Conservation (phyloP, 129 eudicot genomes). For the Flaveria linearis region DNA sequence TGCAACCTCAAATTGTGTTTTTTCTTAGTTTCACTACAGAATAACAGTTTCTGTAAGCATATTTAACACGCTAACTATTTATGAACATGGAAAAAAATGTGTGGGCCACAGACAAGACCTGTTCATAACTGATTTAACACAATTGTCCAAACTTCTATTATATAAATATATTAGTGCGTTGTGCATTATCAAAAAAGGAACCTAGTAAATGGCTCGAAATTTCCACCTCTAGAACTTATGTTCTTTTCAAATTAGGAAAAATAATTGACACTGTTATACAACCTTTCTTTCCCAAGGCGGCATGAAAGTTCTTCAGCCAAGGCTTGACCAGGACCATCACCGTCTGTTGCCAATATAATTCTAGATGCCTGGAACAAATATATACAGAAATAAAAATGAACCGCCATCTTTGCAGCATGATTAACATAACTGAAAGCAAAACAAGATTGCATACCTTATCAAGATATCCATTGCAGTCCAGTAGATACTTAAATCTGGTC, state of each 20-base stretch:
- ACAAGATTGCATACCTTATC: constrained; percentile 59
- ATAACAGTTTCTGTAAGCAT: neutral
- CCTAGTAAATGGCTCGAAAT: neutral
- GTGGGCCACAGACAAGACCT: neutral
- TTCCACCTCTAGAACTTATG: constrained; percentile 4
- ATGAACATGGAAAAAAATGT: neutral
- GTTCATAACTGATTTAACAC: neutral
- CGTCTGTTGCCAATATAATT: constrained; percentile 82
- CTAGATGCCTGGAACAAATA: constrained; percentile 57
- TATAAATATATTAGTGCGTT: no score
- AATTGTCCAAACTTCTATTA: neutral
- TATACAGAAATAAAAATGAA: constrained; percentile 1
- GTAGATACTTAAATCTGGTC: constrained; percentile 60
- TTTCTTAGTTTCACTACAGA: neutral
- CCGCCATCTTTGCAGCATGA: neutral
- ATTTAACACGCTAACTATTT: neutral
- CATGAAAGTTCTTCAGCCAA: constrained; percentile 93
- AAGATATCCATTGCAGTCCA: constrained; percentile 71
- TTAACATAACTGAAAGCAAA: constrained; percentile 12
- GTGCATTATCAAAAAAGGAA: no score
- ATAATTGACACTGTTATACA: neutral
- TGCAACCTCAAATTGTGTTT: neutral
- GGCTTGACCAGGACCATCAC: constrained; percentile 83
- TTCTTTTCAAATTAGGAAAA: neutral
- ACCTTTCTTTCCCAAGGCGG: constrained; percentile 85